Evolutionary conservation across 805 yeast species (phyloP).

Genomic region (Metschnikowia chrysomelidarum): DNA sequence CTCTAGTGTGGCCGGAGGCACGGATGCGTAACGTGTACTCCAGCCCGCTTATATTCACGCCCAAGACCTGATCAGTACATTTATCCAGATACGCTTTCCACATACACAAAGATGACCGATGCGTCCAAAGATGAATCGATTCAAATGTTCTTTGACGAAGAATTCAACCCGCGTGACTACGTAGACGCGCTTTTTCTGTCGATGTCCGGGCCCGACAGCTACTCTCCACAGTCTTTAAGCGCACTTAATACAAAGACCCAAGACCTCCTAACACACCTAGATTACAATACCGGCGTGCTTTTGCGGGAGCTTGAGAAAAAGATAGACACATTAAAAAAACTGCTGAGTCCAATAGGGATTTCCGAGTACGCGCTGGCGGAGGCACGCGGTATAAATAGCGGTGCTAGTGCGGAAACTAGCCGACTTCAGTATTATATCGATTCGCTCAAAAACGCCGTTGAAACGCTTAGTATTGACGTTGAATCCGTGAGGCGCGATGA

Average conservation of each 20-base stretch:
- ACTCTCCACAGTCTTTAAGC: conserved; percentile 35
- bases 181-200: conserved; percentile 59
- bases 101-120: conserved; percentile 6
- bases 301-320: conserved; percentile 52
- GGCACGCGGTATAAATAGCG: background rate
- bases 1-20: too few species aligned
- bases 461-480: conserved; percentile 43
- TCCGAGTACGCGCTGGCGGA: conserved; percentile 21
- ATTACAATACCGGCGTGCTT: conserved; percentile 59
- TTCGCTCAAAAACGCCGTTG: conserved; percentile 55
- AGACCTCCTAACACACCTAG: conserved; percentile 55
- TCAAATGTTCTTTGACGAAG: conserved; percentile 66
- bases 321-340: conserved; percentile 45
- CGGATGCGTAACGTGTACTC: too few species aligned
- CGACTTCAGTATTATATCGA: conserved; percentile 67
- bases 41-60: too few species aligned
- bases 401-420: conserved; percentile 37
- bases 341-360: conserved; percentile 50
- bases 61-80: too few species aligned
- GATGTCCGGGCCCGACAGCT: conserved; percentile 26
- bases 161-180: conserved; percentile 62
- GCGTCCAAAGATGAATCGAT: conserved; percentile 38
- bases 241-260: conserved; percentile 49
- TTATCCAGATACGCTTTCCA: too few species aligned
- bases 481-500: conserved; percentile 6